Conservation (phyloP, 73 alveolate genomes). For the Paramecium sexaurelia region DNA sequence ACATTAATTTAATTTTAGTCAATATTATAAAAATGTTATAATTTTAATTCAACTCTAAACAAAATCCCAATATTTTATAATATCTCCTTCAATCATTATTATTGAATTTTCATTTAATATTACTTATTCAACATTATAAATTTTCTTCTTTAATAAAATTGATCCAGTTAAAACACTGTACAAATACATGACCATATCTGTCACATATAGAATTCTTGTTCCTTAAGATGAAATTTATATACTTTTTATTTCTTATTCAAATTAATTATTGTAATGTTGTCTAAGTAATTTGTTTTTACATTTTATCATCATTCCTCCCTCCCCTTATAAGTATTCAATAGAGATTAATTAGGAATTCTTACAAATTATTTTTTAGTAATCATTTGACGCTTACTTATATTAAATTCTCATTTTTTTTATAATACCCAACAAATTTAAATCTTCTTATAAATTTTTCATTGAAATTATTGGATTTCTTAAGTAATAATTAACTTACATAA, state of each 20-base stretch:
- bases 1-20: too few relatives aligned
- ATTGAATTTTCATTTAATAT: not conserved
- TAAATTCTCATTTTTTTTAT: not conserved
- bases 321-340: not conserved
- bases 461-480: not conserved
- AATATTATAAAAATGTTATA: too few relatives aligned
- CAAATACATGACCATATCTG: not conserved
- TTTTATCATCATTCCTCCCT: not conserved
- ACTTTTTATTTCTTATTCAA: not conserved
- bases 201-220: not conserved
- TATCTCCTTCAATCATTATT: not conserved
- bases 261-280: not conserved
- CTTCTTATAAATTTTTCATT: not conserved
- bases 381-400: not conserved
- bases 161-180: not conserved
- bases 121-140: not conserved
- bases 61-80: not conserved
- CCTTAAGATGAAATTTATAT: not conserved
- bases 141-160: not conserved
- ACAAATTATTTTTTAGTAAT: not conserved
- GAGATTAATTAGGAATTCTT: not conserved
- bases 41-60: not conserved
- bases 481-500: not conserved
- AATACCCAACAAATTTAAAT: not conserved
- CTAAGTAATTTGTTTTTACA: not conserved